Conservation (phyloP, 257 asterid genomes). For the Rehmannia glutinosa region DNA sequence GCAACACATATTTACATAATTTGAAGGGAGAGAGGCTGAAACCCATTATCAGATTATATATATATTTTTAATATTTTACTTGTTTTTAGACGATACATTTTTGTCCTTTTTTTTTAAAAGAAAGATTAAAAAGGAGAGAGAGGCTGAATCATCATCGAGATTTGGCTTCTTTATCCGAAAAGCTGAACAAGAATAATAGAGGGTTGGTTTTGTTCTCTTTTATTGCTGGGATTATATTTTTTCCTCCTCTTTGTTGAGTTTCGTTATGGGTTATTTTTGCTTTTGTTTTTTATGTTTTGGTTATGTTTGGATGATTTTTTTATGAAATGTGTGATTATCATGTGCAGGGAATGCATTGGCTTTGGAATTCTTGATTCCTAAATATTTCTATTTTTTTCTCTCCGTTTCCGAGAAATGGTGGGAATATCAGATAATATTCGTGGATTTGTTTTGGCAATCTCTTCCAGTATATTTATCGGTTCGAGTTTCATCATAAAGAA, state of each 20-base stretch:
- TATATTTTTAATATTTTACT: background rate
- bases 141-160: constrained; percentile 5
- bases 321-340: background rate
- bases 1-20: background rate
- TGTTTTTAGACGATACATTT: background rate
- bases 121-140: background rate
- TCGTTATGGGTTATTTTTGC: background rate
- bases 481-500: constrained; percentile 58
- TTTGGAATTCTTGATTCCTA: background rate
- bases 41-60: background rate
- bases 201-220: background rate
- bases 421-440: constrained; percentile 40
- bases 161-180: constrained; percentile 11
- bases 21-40: background rate
- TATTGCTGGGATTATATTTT: background rate
- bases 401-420: constrained; percentile 37
- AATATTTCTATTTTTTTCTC: background rate
- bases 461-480: constrained; percentile 50
- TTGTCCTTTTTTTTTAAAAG: background rate
- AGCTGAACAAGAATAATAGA: background rate
- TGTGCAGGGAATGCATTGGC: constrained; percentile 20
- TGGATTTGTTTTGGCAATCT: constrained; percentile 44
- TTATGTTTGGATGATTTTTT: background rate
- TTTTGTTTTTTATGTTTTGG: background rate
- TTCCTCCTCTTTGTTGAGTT: too few relatives aligned